These are phyloP conservation scores for Capronia americana DNA, from an alignment of 2,329 filamentous ascomycete genomes.

Conservation along the genomic window DNA sequence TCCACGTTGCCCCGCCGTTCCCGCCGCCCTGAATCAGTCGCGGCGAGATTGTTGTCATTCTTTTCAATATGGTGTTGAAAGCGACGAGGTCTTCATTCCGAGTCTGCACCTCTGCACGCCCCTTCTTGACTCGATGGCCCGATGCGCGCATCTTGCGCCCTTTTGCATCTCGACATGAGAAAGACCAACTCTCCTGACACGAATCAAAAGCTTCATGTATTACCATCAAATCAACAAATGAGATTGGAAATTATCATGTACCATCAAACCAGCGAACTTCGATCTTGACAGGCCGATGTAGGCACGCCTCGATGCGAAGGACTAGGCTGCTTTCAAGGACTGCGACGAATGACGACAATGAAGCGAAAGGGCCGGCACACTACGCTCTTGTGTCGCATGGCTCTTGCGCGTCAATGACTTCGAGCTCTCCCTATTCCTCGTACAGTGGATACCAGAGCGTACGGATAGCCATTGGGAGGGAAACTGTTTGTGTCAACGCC, in stretches of 20 bases:
- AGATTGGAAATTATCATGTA: slow-evolving; percentile 11
- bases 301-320: slow-evolving; percentile 12
- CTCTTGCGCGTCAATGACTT: slow-evolving; percentile 4
- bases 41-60: slow-evolving; percentile 4
- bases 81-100: background rate
- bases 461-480: slow-evolving; percentile 3
- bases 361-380: background rate
- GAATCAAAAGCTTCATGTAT: slow-evolving; percentile 8
- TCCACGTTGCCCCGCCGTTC: slow-evolving; percentile 11
- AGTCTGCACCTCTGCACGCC: slow-evolving; percentile 2
- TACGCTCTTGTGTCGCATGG: slow-evolving; percentile 6
- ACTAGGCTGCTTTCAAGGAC: slow-evolving; percentile 7
- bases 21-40: slow-evolving; percentile 4
- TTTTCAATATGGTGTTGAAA: background rate
- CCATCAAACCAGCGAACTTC: slow-evolving; percentile 25
- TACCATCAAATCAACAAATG: too few species aligned
- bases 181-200: slow-evolving; percentile 11
- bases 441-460: slow-evolving; percentile 14
- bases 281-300: slow-evolving; percentile 8
- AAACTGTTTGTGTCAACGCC: background rate
- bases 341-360: background rate
- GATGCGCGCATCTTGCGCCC: slow-evolving; percentile 10
- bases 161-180: slow-evolving; percentile 15
- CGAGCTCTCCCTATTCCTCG: slow-evolving; percentile 21
- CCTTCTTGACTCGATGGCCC: background rate